Evolutionary conservation across 768 basidiomycete genomes (phyloP), one percentile per base, ranked within the genome.

Genomic region (Boletus huronensis): DNA sequence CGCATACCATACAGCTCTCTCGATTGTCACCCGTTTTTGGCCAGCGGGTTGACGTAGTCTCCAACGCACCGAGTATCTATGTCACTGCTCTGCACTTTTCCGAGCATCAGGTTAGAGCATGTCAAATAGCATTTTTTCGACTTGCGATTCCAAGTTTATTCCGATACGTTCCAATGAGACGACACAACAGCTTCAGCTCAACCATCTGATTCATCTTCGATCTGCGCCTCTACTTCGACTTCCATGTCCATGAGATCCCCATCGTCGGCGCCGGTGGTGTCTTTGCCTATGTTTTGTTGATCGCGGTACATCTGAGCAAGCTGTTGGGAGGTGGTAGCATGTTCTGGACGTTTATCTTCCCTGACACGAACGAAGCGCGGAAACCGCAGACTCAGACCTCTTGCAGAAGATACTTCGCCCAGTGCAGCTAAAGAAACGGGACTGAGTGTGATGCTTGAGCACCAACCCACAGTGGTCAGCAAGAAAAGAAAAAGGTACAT

Each of bases 331-430:
- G 85, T 84, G 59, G 84, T 92, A 2, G 90, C 92, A 59, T 87
- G 71, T 62, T 87, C 84, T 48, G 85, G 76, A 6, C 63, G 62
- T 70, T 93, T 94, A 70, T 95, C 93, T 10, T 85, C 83, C 25
- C 89, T 75, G 7, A 82, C 63, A 54, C 77, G 81, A 52, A 95
- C 77, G 72, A 95, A 96, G 34, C 93, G 79, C 39, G 94, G 94
- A 69, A 97, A 97, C 13, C 94, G 85, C 13, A 96, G 70, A 61
- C 88, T 90, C 29, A 95, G 74, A 5, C 94, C 94, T 26, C 87
- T 77, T 31, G 43, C 32, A 8, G 76, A 76, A 6, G 83, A 80
- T 5, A 84, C 75, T 21, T 85, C 65, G 6, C 85, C 84, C 50
- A 79, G 74, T 0, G 90, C 93, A 17, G 93, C 93, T 6, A 87